Conservation (phyloP, 176 grass and related monocot species). For the Avena atlantica region DNA sequence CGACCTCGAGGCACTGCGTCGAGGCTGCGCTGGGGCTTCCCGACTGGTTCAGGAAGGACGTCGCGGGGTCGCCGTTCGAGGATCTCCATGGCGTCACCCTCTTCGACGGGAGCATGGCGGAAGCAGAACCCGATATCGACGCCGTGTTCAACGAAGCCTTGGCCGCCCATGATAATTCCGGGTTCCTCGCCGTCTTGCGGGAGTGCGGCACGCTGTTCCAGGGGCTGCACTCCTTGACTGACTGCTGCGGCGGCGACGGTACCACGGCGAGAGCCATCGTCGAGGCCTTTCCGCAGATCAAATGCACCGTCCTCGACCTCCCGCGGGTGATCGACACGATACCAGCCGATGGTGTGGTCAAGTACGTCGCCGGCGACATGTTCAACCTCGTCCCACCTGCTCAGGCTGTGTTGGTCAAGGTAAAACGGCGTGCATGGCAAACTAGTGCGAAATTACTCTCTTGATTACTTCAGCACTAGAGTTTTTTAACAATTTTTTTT, state of each 20-base stretch:
- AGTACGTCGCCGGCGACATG: constrained; percentile 47
- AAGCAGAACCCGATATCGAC: neutral
- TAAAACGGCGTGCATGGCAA: neutral
- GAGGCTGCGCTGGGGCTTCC: neutral
- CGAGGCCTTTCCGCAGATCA: constrained; percentile 29
- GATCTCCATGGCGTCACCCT: neutral
- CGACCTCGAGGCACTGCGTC: neutral
- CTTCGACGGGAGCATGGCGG: constrained; percentile 4
- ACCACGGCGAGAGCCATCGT: constrained; percentile 22
- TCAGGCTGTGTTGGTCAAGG: constrained; percentile 51
- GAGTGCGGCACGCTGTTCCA: constrained; percentile 29
- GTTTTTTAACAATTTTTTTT: neutral
- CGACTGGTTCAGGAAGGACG: constrained; percentile 45
- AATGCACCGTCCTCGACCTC: constrained; percentile 55
- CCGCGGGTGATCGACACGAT: constrained; percentile 21
- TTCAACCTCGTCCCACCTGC: constrained; percentile 49
- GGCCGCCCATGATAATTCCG: neutral
- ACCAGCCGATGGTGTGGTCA: neutral
- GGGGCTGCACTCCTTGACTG: constrained; percentile 42
- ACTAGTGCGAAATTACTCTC: neutral
- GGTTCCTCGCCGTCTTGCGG: neutral
- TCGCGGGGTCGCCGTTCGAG: neutral
- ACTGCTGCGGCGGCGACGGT: constrained; percentile 46
- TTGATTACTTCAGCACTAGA: neutral
- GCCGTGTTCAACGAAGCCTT: constrained; percentile 27